Base-by-base conservation (phyloP, 305 asterid genomes). In the Lippia alba region DNA sequence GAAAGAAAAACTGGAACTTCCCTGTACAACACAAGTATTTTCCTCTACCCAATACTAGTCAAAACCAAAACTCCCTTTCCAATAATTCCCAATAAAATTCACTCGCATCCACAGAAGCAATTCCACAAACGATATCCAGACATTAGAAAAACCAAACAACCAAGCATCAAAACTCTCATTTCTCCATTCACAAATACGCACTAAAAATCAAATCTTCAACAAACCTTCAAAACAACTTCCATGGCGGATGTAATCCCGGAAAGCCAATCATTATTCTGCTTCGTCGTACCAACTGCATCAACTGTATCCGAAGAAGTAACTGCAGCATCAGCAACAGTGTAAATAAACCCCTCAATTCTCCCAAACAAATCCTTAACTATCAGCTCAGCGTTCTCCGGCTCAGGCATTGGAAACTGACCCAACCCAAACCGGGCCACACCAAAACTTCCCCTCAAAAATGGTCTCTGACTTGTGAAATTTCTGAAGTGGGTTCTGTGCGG, bases 151-250 rank as follows among this genome's bases (percentile, higher is more conserved):
- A 7, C 56, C 45, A 61, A 45, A 77, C 16, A 63, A 17, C 2
- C 10, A 44, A 44, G 1, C 53, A 44, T 17, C 57, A 18, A 54
- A 58, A 74, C 50, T 18, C 33, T 63, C 68, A 8, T 9, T 34
- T 48, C 30, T 18, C 62, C 59, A 63, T 33, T 7, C 6, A 20
- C 44, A 30, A 20, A 49, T 24, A 33, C 54, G 55, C 0, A 62
- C 58, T 48, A 60, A 61, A 66, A 66, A 63, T 60, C 24, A 73
- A 64, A 66, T 53, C 61, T 63, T 55, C 19, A 71, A 77, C 85
- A 67, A 75, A 94, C 99, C 99, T 94, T 94, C 74, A 94, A 66
- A 75, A 94, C 97, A 78, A 83, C 12, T 74, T 94, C 99, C 99
- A 94, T 91, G 51, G 86, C 87, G 79, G 83, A 87, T 18, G 92